Evolutionary conservation across 208 protist genomes (phyloP).

Genomic region (Histomonas meleagridis): DNA sequence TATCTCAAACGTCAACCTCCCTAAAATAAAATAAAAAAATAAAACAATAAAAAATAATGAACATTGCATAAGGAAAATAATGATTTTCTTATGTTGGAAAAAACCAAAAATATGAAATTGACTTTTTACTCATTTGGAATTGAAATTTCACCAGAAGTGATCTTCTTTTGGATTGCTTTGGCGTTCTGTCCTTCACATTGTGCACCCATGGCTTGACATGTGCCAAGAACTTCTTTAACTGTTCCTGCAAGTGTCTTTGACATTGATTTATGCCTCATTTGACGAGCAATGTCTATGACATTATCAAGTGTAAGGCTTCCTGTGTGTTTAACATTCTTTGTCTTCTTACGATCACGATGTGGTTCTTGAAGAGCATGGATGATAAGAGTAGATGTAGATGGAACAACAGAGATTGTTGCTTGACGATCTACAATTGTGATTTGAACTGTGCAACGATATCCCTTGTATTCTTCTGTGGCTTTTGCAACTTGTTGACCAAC

Average conservation of each 20-base stretch:
- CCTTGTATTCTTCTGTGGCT: constrained; percentile 80
- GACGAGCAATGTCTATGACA: constrained; percentile 84
- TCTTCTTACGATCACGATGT: constrained; percentile 94
- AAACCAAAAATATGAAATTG: too few relatives aligned
- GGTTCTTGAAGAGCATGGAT: constrained; percentile 97
- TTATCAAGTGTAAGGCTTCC: constrained; percentile 90
- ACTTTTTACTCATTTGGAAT: constrained; percentile 43
- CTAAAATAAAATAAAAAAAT: too few relatives aligned
- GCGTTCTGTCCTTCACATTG: constrained; percentile 82
- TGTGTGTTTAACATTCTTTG: constrained; percentile 77
- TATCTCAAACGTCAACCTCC: too few relatives aligned
- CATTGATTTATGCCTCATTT: constrained; percentile 77
- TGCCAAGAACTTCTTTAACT: constrained; percentile 95
- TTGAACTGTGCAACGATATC: constrained; percentile 88
- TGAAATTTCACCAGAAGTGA: constrained; percentile 76
- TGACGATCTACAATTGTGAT: constrained; percentile 93
- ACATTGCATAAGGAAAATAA: too few relatives aligned
- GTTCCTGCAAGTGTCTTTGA: constrained; percentile 75
- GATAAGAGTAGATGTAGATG: constrained; percentile 82
- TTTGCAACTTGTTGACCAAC: too few relatives aligned
- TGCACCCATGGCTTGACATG: constrained; percentile 88
- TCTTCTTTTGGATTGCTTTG: constrained; percentile 71
- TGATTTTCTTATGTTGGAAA: too few relatives aligned
- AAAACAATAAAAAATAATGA: too few relatives aligned
- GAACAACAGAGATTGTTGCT: constrained; percentile 81